Conservation (phyloP, 495 filamentous ascomycete genomes). For the Venustampulla echinocandica region DNA sequence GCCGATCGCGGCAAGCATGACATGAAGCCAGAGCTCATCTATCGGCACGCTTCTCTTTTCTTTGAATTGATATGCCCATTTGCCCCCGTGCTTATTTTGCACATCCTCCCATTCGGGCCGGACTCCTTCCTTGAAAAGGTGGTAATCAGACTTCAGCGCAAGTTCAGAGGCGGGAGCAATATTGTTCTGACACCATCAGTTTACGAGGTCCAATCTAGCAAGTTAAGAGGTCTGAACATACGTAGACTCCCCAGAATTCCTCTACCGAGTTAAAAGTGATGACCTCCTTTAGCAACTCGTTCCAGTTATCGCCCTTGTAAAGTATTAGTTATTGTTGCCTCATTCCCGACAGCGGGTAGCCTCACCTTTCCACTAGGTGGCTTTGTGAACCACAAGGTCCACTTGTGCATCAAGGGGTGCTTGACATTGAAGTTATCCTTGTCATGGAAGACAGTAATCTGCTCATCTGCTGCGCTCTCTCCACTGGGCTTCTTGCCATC, state of each 20-base stretch:
- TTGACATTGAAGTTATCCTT: conserved; percentile 98
- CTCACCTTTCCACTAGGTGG: conserved; percentile 90
- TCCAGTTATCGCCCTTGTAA: conserved; percentile 92
- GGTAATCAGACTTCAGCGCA: conserved; percentile 95
- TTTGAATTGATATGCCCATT: conserved; percentile 97
- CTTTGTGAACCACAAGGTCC: conserved; percentile 99
- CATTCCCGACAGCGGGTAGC: conserved; percentile 1
- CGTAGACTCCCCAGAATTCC: conserved; percentile 99
- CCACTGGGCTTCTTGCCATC: conserved; percentile 31
- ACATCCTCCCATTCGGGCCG: conserved; percentile 97
- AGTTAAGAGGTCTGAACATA: conserved; percentile 41
- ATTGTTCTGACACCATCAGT: conserved; percentile 66
- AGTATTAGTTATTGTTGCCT: not conserved
- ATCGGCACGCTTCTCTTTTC: conserved; percentile 84
- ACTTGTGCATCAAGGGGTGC: conserved; percentile 89
- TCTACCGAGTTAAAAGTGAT: conserved; percentile 98
- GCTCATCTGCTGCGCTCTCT: conserved; percentile 39
- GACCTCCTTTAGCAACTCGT: conserved; percentile 93
- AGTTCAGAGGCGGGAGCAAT: conserved; percentile 93
- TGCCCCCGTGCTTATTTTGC: conserved; percentile 98
- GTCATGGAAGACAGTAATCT: conserved; percentile 91
- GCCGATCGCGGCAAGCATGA: conserved; percentile 92
- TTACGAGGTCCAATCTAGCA: conserved; percentile 16
- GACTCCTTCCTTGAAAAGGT: conserved; percentile 95
- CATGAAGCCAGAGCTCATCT: conserved; percentile 94